A percentile compares a stretch with the other conserved stretches of the same genome.
These are phyloP conservation scores for Huntiella bhutanensis DNA, from an alignment of 2,329 filamentous ascomycete species.

Conservation along the genomic window DNA sequence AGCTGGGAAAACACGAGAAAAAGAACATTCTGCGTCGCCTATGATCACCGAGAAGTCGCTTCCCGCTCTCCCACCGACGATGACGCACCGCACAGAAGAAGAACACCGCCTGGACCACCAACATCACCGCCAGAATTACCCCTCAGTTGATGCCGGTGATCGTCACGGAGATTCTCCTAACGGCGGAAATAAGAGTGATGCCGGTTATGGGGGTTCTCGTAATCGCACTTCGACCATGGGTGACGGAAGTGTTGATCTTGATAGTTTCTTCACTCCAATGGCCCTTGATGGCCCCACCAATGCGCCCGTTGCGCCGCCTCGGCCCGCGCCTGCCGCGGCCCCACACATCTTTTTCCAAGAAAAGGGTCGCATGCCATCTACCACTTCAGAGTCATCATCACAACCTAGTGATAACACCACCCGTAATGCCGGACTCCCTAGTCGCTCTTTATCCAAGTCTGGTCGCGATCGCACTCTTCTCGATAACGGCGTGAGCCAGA, in stretches of 20 bases:
- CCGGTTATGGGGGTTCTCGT: slow-evolving; percentile 59
- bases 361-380: slow-evolving; percentile 41
- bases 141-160: neutral
- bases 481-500: slow-evolving; percentile 15
- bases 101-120: slow-evolving; percentile 2
- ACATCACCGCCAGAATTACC: slow-evolving; percentile 28
- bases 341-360: slow-evolving; percentile 90
- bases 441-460: slow-evolving; percentile 30
- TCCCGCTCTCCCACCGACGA: slow-evolving; percentile 63
- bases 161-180: slow-evolving; percentile 4
- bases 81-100: slow-evolving; percentile 2
- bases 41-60: slow-evolving; percentile 79
- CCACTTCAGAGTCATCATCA: slow-evolving; percentile 7
- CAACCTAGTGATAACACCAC: slow-evolving; percentile 5
- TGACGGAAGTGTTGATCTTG: slow-evolving; percentile 32
- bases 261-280: slow-evolving; percentile 60
- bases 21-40: slow-evolving; percentile 33
- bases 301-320: slow-evolving; percentile 40
- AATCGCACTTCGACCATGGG: slow-evolving; percentile 47
- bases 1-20: slow-evolving; percentile 41
- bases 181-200: slow-evolving; percentile 32
- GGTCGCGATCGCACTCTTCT: slow-evolving; percentile 17
- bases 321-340: slow-evolving; percentile 34
- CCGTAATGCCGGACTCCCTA: slow-evolving; percentile 15
- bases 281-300: slow-evolving; percentile 45